Evolutionary conservation across 1,139 yeast genomes (phyloP).

Genomic region (Taphrina wiesneri): DNA sequence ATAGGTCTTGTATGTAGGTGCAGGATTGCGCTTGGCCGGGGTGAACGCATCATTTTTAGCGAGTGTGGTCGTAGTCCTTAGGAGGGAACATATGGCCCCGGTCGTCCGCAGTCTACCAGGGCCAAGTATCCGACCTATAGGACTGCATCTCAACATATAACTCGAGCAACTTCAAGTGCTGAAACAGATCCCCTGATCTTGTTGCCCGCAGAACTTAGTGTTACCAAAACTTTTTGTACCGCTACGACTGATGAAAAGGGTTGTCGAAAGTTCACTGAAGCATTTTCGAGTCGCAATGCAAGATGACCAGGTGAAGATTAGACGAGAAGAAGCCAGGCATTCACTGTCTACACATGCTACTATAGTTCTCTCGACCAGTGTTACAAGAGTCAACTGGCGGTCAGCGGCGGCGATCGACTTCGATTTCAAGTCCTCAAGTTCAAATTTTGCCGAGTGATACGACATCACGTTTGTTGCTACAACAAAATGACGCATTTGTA

Average conservation of each 20-base stretch:
- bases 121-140: neutral
- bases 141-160: neutral
- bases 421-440: neutral
- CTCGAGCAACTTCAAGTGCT: neutral
- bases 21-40: constrained; percentile 2
- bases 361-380: no score
- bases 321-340: no score
- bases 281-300: no score
- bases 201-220: no score
- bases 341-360: no score
- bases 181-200: no score
- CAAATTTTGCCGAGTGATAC: neutral
- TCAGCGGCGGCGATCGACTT: no score
- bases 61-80: neutral
- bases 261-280: no score
- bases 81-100: neutral
- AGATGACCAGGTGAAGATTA: no score
- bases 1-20: constrained; percentile 48
- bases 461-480: neutral
- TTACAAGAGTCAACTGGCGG: no score
- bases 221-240: no score
- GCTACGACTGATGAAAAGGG: no score
- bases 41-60: neutral
- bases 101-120: neutral
- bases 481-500: neutral